Percentiles rank a stretch among this genome's conserved stretches.
Evolutionary conservation across 148 eudicot species (phyloP).

Genomic region (Gaultheria prostrata): DNA sequence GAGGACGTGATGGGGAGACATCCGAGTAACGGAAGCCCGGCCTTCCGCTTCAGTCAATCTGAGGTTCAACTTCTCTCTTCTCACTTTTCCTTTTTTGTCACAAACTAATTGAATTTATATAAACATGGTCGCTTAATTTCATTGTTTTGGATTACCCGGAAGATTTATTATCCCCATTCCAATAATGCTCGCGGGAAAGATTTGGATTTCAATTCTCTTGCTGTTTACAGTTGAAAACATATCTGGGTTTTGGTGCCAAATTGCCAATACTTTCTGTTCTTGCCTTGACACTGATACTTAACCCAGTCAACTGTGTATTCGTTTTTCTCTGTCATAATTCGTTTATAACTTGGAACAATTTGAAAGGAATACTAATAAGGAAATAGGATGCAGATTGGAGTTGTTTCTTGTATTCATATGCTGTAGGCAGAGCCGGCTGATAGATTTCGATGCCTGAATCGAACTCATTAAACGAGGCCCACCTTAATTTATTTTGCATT

Average conservation of each 20-base stretch:
- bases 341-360: background rate
- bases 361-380: background rate
- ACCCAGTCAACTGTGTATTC: background rate
- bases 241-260: background rate
- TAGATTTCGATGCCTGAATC: no score
- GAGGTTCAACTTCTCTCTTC: conserved; percentile 43
- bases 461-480: no score
- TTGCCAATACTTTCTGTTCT: background rate
- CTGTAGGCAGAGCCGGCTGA: no score
- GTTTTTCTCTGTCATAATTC: background rate
- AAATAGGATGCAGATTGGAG: background rate
- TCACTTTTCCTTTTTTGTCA: background rate
- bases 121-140: background rate
- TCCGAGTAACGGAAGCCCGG: conserved; percentile 77
- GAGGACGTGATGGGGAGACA: conserved; percentile 62
- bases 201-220: background rate
- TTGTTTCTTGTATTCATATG: background rate
- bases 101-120: background rate
- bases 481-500: no score
- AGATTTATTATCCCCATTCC: background rate
- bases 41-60: conserved; percentile 60
- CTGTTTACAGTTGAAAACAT: background rate
- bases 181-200: background rate
- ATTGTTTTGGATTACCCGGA: background rate
- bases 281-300: background rate